phyloP scores from a whole-genome alignment of 345 rosid genomes.

The Adansonia digitata region DNA sequence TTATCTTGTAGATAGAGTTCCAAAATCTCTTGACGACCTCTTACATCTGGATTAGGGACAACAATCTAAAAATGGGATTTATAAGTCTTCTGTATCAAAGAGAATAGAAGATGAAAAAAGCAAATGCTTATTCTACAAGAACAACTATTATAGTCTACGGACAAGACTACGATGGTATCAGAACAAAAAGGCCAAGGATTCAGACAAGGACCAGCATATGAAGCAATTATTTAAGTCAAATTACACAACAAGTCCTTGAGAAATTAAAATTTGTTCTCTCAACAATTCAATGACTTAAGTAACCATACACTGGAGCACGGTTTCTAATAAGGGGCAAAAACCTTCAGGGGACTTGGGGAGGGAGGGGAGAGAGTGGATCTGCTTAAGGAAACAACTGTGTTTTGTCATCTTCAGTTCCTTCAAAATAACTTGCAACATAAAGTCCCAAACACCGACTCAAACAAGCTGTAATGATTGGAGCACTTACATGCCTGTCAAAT shows the following conservation, averaged over 20 bases:
- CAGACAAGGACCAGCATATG: background rate
- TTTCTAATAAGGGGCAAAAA: background rate
- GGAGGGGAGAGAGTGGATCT: background rate
- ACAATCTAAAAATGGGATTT: conserved; percentile 55
- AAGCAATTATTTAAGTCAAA: conserved; percentile 39
- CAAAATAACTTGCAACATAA: background rate
- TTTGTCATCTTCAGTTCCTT: background rate
- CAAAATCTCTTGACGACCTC: conserved; percentile 95
- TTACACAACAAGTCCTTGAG: background rate
- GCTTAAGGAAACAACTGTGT: background rate
- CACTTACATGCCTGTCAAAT: conserved; percentile 40
- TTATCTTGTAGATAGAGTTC: conserved; percentile 93
- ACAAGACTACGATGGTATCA: background rate
- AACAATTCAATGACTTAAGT: background rate
- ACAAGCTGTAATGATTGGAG: background rate
- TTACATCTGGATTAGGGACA: conserved; percentile 89
- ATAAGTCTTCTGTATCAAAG: conserved; percentile 24
- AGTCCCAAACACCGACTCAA: background rate
- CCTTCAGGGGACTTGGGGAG: too few species aligned
- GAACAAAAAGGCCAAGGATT: background rate
- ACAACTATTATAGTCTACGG: background rate
- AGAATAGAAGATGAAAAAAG: background rate
- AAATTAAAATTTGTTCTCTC: background rate
- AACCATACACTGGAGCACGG: background rate
- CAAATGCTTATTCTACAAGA: background rate